Conservation (phyloP, 2,329 filamentous ascomycete genomes). For the Fusarium multiceps region DNA sequence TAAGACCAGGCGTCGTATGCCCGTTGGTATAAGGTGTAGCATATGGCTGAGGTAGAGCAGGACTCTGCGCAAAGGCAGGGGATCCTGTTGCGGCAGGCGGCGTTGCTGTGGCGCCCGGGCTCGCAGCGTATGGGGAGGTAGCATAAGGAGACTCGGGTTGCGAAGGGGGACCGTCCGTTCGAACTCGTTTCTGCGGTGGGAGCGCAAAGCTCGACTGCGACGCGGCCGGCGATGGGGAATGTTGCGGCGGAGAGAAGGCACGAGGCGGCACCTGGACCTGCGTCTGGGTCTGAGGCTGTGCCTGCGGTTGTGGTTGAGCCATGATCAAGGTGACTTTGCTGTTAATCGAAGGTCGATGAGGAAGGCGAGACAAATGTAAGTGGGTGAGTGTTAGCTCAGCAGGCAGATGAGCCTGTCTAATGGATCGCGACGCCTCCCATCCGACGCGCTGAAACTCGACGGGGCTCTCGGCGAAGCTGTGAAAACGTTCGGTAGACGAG, state of each 20-base stretch:
- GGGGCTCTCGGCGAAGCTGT: constrained; percentile 30
- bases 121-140: constrained; percentile 62
- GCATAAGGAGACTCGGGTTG: constrained; percentile 73
- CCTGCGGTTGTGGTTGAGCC: constrained; percentile 71
- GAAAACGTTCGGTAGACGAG: constrained; percentile 8
- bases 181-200: constrained; percentile 75
- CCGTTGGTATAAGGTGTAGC: constrained; percentile 55
- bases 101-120: constrained; percentile 57
- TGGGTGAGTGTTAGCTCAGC: constrained; percentile 50
- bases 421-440: constrained; percentile 60
- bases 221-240: constrained; percentile 69
- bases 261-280: constrained; percentile 60
- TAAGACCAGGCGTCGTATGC: constrained; percentile 51
- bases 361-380: constrained; percentile 11
- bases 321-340: constrained; percentile 50
- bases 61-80: constrained; percentile 51
- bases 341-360: constrained; percentile 16
- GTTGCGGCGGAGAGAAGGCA: constrained; percentile 71
- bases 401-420: constrained; percentile 64
- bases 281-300: constrained; percentile 65
- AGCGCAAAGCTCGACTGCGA: constrained; percentile 65
- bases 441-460: constrained; percentile 50
- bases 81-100: constrained; percentile 53
- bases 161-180: constrained; percentile 71
- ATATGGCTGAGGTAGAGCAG: constrained; percentile 49